phyloP scores from a whole-genome alignment of 345 rosid species.

The Mercurialis annua region DNA sequence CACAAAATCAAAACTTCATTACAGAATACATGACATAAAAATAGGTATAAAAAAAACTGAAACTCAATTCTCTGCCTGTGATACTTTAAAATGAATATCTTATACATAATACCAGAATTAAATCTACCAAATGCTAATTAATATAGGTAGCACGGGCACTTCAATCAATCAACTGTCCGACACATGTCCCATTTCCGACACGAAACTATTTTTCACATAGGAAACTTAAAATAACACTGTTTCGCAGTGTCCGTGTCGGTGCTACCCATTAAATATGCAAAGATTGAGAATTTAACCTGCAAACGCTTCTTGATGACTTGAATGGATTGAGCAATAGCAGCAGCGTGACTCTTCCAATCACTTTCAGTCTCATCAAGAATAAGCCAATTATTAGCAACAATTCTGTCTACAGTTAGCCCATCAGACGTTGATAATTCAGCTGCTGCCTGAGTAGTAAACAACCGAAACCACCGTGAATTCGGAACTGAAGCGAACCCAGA shows the following conservation, averaged over 20 bases:
- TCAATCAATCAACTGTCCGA: no score
- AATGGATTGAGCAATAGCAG: slow-evolving; percentile 87
- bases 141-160: no score
- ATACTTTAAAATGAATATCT: no score
- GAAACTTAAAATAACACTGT: no score
- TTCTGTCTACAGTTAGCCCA: slow-evolving; percentile 78
- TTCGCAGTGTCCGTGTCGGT: no score
- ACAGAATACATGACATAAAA: not conserved
- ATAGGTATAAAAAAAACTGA: not conserved
- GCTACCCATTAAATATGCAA: no score
- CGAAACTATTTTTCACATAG: no score
- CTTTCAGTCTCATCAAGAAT: slow-evolving; percentile 70
- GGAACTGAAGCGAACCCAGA: slow-evolving; percentile 10
- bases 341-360: slow-evolving; percentile 95
- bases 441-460: slow-evolving; percentile 47
- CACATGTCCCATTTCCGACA: no score
- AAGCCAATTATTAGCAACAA: slow-evolving; percentile 68
- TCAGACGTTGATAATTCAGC: slow-evolving; percentile 56
- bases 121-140: no score
- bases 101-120: no score
- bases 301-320: slow-evolving; percentile 86
- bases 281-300: no score
- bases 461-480: slow-evolving; percentile 21
- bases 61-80: not conserved
- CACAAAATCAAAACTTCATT: not conserved